Base-by-base conservation (phyloP, 305 asterid species). In the Fraxinus xanthoxyloides region DNA sequence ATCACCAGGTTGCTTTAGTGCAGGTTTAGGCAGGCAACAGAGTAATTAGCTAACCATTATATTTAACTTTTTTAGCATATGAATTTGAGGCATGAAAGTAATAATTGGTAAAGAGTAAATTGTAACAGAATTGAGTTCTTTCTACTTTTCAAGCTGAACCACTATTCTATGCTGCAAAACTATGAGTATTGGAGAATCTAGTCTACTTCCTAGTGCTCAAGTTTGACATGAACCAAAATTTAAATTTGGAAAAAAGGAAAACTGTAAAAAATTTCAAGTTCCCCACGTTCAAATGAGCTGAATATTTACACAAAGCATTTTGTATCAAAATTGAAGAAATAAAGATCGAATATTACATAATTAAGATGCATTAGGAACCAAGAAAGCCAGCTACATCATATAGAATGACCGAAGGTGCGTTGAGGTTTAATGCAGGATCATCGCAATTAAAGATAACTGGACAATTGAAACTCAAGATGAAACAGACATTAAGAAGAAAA, bases 1-100 rank as follows among this genome's bases (percentile, higher is more conserved):
- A 85, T 72, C 76, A 86, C 40, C 75, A 80, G 59, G 83, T 83
- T 79, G 67, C 81, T 79, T 82, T 81, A 77, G 79, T 56, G 69
- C 32, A 77, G 15, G 81, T 81, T 79, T 23, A 79, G 75, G 73
- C 76, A 77, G 83, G 80, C 8, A 72, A 80, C 40, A 54, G 75
- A 35, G 32, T 73, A 79, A 79, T 63, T 74, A 81, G 84, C 59
- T 19, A 79, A 61, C 7, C 21, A 54, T 38, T 63, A 32, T 40
- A 23, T 48, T 54, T 32, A 56, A 46, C 75, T 63, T 59, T 63
- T 36, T 48, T 38, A 70, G 59, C 38, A 46, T 63, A 56, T 77
- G 23, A 77, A 34, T 63, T 56, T 7, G 59, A 51, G 61, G 35
- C 75, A 15, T 48, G 28, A 19, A n/a, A 69, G 48, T 77, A 51